Percentiles rank a stretch among this genome's conserved stretches.
These are phyloP conservation scores for Cordyceps pruinosa DNA, from an alignment of 2,329 filamentous ascomycete species.

Conservation along the genomic window DNA sequence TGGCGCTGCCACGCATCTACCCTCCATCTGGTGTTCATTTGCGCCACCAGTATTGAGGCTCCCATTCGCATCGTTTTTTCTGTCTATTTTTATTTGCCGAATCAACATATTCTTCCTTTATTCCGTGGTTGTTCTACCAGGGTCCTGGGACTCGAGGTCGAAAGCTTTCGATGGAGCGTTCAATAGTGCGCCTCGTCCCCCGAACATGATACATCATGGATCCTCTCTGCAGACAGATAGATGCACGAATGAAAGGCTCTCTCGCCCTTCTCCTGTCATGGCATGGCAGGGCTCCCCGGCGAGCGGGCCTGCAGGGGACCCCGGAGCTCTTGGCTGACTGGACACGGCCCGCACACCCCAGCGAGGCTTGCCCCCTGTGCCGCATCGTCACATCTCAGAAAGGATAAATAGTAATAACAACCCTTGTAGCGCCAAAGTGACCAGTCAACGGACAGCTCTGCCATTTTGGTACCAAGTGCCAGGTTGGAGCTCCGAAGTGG, in stretches of 20 bases:
- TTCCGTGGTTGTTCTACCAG: background rate
- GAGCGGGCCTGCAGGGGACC: background rate
- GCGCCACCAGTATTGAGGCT: background rate
- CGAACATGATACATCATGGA: background rate
- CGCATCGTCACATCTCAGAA: conserved; percentile 11
- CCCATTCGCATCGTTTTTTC: background rate
- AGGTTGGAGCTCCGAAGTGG: background rate
- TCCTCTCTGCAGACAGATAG: background rate
- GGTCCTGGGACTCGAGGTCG: background rate
- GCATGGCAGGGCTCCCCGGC: background rate
- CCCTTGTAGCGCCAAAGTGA: background rate
- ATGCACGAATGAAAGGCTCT: conserved; percentile 4
- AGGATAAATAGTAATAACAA: background rate
- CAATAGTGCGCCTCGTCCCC: conserved; percentile 1
- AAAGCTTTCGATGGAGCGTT: background rate
- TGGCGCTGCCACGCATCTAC: background rate
- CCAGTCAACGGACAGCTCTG: conserved; percentile 4
- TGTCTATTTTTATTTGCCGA: background rate
- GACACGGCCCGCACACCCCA: background rate
- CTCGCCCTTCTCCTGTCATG: background rate
- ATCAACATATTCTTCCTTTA: background rate
- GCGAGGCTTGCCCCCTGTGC: background rate
- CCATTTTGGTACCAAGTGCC: conserved; percentile 1
- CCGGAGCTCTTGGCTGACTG: background rate
- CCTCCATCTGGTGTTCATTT: background rate